Conservation (phyloP, 768 basidiomycete species). For the Cystoderma amianthinum region DNA sequence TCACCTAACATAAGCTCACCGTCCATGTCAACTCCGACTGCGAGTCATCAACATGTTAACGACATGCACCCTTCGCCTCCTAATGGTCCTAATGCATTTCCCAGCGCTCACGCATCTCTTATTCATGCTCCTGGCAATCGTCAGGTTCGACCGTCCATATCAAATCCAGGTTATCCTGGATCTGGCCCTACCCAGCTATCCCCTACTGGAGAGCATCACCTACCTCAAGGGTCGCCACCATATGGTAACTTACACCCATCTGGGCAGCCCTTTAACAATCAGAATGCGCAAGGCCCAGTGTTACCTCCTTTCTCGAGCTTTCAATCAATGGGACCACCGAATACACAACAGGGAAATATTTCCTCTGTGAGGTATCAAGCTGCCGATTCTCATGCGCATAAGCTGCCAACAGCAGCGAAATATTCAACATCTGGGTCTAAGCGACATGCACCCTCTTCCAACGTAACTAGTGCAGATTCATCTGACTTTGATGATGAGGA, state of each 20-base stretch:
- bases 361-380: constrained; percentile 57
- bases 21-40: constrained; percentile 42
- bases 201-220: constrained; percentile 32
- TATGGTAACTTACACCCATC: constrained; percentile 33
- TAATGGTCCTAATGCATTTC: constrained; percentile 18
- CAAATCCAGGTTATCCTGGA: constrained; percentile 27
- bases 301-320: constrained; percentile 71
- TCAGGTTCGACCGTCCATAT: constrained; percentile 27
- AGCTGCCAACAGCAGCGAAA: constrained; percentile 18
- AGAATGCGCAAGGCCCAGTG: constrained; percentile 36
- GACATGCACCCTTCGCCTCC: constrained; percentile 34
- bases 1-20: constrained; percentile 66
- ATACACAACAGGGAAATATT: constrained; percentile 39
- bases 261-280: constrained; percentile 25
- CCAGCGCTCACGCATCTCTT: constrained; percentile 20
- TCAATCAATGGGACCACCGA: constrained; percentile 45
- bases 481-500: constrained; percentile 84
- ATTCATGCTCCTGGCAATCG: constrained; percentile 18
- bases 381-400: constrained; percentile 29
- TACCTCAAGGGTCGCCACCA: constrained; percentile 31
- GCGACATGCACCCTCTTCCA: constrained; percentile 58
- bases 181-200: constrained; percentile 23
- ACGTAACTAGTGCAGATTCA: constrained; percentile 72
- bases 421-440: constrained; percentile 41
- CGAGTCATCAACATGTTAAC: constrained; percentile 29